Evolutionary conservation across 768 basidiomycete genomes (phyloP).

Genomic region (Phlebiopsis gigantea): DNA sequence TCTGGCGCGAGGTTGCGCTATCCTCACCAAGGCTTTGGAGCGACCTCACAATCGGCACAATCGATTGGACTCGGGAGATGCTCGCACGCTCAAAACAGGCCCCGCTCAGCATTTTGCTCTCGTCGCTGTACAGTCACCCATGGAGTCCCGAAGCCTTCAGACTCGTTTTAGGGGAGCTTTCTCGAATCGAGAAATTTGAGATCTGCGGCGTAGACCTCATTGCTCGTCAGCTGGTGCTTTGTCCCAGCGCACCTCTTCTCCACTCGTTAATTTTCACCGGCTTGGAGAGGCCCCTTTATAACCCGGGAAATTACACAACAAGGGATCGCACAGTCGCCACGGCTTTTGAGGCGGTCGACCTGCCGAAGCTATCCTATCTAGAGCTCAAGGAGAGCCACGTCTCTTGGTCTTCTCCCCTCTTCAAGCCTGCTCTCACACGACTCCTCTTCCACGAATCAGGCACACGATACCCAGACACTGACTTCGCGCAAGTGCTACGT

Average conservation of each 20-base stretch:
- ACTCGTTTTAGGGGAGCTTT: background rate
- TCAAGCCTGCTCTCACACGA: background rate
- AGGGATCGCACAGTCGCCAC: background rate
- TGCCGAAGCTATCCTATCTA: background rate
- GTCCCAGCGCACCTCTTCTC: background rate
- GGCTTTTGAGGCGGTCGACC: background rate
- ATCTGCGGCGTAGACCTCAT: background rate
- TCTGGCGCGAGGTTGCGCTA: conserved; percentile 9
- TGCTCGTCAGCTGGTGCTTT: background rate
- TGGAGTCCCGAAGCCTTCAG: background rate
- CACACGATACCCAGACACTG: background rate
- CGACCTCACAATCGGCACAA: background rate
- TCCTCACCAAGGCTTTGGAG: conserved; percentile 5
- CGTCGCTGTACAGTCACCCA: background rate
- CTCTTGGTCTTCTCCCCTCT: background rate
- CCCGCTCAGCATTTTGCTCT: background rate
- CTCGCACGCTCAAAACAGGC: conserved; percentile 6
- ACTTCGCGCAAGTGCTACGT: background rate
- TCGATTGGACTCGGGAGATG: background rate
- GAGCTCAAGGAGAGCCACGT: background rate
- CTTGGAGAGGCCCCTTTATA: background rate
- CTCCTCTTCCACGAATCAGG: background rate
- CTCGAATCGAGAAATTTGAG: background rate
- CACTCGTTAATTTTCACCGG: background rate
- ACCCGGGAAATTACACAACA: background rate